Conservation (phyloP, 176 grass and related monocot genomes). For the Sorghum bicolor region Sorghum_bicolor_NCBIv3 NC_012872.2:58231501-58232000, state of each 20-base stretch:
- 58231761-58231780: background rate
- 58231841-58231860: conserved; percentile 9
- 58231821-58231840: conserved; percentile 24
- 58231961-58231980: background rate
- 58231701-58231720: background rate
- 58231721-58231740: background rate
- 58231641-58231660: background rate
- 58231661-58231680: background rate
- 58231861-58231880: background rate
- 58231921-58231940: conserved; percentile 32
- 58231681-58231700: background rate
- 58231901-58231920: background rate
- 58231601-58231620: background rate
- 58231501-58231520: background rate
- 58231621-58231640: background rate
- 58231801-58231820: conserved; percentile 43
- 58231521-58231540: background rate
- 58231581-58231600: background rate
- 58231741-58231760: conserved; percentile 5
- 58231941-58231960: conserved; percentile 45
- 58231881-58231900: background rate
- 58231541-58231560: background rate
- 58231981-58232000: background rate
- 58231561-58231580: background rate
- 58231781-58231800: conserved; percentile 6